phyloP scores from a whole-genome alignment of 1,284 basidiomycete genomes.

The Ganoderma leucocontextum region DNA sequence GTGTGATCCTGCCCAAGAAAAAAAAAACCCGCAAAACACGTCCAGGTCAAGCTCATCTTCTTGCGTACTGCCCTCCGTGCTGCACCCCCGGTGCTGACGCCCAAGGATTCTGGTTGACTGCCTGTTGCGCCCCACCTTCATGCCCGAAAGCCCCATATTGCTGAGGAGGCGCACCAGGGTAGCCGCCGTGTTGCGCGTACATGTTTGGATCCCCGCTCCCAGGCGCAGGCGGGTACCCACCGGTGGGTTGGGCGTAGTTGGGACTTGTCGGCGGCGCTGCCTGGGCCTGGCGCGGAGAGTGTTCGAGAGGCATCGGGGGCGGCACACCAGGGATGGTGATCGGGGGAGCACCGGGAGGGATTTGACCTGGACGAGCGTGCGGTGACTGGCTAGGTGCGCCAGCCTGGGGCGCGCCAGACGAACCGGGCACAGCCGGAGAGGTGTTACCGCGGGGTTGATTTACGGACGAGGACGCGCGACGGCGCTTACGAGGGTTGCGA shows the following conservation, averaged over 20 bases:
- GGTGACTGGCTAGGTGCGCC: constrained; percentile 35
- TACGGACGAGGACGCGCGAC: constrained; percentile 44
- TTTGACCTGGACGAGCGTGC: constrained; percentile 34
- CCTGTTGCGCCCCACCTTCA: constrained; percentile 30
- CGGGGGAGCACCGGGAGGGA: constrained; percentile 34
- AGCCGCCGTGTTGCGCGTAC: constrained; percentile 41
- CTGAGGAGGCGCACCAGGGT: constrained; percentile 39
- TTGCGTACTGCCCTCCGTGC: constrained; percentile 39
- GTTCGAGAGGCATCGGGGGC: constrained; percentile 34
- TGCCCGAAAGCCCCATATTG: constrained; percentile 35
- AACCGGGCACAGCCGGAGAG: constrained; percentile 19
- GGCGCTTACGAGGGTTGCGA: constrained; percentile 40
- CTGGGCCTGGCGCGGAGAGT: constrained; percentile 38
- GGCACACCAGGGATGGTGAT: constrained; percentile 33
- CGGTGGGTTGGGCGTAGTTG: constrained; percentile 39
- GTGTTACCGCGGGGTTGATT: constrained; percentile 29
- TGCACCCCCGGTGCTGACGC: constrained; percentile 35
- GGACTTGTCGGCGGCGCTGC: constrained; percentile 39
- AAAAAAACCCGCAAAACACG: constrained; percentile 16
- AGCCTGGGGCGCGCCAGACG: constrained; percentile 25
- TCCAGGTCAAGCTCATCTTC: constrained; percentile 37
- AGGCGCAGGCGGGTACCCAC: constrained; percentile 34
- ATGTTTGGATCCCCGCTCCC: constrained; percentile 33
- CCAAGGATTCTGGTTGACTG: constrained; percentile 34
- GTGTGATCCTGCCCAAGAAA: constrained; percentile 32